Conservation (phyloP, 2,329 filamentous ascomycete genomes). For the Colletotrichum sp. region DNA sequence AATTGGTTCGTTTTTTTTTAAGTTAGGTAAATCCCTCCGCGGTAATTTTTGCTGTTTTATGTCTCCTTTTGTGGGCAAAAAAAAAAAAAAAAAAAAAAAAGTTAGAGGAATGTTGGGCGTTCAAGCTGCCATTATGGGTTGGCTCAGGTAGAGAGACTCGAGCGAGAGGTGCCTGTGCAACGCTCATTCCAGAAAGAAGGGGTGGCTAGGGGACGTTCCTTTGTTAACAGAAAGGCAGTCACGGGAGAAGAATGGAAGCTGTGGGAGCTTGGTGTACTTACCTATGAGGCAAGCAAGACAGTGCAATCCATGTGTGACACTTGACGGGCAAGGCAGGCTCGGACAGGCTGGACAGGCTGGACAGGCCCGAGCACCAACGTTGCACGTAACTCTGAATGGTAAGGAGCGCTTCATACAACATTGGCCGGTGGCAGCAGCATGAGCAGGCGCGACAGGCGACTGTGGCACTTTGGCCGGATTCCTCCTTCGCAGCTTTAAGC, state of each 20-base stretch:
- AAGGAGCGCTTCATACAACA: neutral
- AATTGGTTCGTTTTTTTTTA: no score
- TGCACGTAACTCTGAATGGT: neutral
- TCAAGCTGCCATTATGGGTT: neutral
- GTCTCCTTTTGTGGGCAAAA: no score
- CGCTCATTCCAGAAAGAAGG: neutral
- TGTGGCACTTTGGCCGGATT: neutral
- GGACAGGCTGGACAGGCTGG: neutral
- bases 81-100: no score
- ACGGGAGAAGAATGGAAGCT: neutral
- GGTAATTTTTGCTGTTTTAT: no score
- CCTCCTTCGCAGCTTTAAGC: neutral
- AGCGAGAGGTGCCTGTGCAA: neutral
- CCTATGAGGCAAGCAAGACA: neutral
- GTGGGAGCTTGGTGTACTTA: neutral
- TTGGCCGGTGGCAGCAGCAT: neutral
- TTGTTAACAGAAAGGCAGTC: neutral
- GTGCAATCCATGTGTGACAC: neutral
- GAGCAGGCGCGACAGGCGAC: neutral
- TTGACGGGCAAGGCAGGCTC: neutral
- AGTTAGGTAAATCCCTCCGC: no score
- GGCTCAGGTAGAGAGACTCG: neutral
- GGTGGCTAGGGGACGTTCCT: neutral
- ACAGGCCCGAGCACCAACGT: neutral
- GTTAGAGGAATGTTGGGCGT: neutral